Percentiles rank a stretch among this genome's conserved stretches.
These are phyloP conservation scores for Rhododendron ferrugineum DNA, from an alignment of 148 eudicot species.

Conservation along the genomic window DNA sequence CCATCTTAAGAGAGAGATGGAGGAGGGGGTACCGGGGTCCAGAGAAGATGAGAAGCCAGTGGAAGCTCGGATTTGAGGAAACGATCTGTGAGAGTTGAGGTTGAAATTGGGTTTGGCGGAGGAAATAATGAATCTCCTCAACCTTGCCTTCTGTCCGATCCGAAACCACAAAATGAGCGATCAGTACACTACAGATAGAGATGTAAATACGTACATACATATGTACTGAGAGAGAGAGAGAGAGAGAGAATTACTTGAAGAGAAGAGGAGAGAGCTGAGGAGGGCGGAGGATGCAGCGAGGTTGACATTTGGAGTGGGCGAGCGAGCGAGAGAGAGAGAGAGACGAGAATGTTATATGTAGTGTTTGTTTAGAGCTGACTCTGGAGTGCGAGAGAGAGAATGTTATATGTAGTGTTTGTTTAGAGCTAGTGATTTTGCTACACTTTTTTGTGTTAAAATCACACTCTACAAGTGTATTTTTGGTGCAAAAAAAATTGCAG, in stretches of 20 bases:
- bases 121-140: slow-evolving; percentile 22
- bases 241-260: slow-evolving; percentile 12
- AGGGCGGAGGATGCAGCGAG: slow-evolving; percentile 28
- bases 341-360: not conserved
- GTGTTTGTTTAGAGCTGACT: not conserved
- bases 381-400: not conserved
- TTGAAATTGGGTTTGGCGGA: slow-evolving; percentile 25
- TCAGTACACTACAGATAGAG: not conserved
- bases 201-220: not conserved
- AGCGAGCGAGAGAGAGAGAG: not conserved
- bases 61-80: slow-evolving; percentile 56
- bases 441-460: no score
- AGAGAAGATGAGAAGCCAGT: slow-evolving; percentile 44
- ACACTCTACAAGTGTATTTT: no score
- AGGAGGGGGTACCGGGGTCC: slow-evolving; percentile 39
- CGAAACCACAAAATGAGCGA: not conserved
- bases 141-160: slow-evolving; percentile 37
- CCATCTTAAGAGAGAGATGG: not conserved
- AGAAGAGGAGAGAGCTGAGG: slow-evolving; percentile 27
- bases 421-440: no score
- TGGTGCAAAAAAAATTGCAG: no score
- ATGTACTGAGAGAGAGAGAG: not conserved
- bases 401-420: no score
- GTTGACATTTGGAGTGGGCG: slow-evolving; percentile 23
- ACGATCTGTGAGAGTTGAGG: slow-evolving; percentile 35